These are phyloP conservation scores for Halophytophthora batemanensis DNA, from an alignment of 352 stramenopile genomes.

Conservation along the genomic window DNA sequence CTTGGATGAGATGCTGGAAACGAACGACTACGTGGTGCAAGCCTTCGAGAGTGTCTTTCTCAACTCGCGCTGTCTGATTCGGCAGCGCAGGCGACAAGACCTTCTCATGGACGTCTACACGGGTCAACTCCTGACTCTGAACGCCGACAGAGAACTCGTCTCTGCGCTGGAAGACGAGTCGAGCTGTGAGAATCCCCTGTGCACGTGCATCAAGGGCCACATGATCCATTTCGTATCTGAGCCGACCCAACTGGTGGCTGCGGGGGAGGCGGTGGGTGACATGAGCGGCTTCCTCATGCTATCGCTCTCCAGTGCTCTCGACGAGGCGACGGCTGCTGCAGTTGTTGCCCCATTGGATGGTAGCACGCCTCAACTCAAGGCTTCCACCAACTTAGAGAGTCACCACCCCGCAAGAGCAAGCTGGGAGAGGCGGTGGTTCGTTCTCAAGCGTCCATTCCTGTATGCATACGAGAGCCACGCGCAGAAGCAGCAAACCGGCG, in stretches of 20 bases:
- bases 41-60: constrained; percentile 48
- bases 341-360: constrained; percentile 24
- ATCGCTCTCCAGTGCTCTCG: constrained; percentile 39
- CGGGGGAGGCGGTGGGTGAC: constrained; percentile 32
- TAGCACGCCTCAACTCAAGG: constrained; percentile 4
- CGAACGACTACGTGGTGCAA: constrained; percentile 27
- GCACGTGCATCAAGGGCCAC: constrained; percentile 9
- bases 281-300: constrained; percentile 81
- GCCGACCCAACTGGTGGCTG: constrained; percentile 38
- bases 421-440: constrained; percentile 80
- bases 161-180: background rate
- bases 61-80: constrained; percentile 35
- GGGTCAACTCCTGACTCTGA: constrained; percentile 30
- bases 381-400: constrained; percentile 6
- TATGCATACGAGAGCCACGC: constrained; percentile 74
- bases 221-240: constrained; percentile 57
- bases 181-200: background rate
- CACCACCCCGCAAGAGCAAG: constrained; percentile 4
- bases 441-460: constrained; percentile 75
- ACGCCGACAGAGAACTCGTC: background rate
- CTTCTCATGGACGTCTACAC: constrained; percentile 41
- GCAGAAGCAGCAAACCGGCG: constrained; percentile 56
- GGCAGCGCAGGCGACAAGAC: constrained; percentile 43
- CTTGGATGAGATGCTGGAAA: constrained; percentile 34
- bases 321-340: constrained; percentile 41